These are phyloP conservation scores for Diutina scorzettiae DNA, from an alignment of 1,139 yeast genomes.

Conservation along the genomic window DNA sequence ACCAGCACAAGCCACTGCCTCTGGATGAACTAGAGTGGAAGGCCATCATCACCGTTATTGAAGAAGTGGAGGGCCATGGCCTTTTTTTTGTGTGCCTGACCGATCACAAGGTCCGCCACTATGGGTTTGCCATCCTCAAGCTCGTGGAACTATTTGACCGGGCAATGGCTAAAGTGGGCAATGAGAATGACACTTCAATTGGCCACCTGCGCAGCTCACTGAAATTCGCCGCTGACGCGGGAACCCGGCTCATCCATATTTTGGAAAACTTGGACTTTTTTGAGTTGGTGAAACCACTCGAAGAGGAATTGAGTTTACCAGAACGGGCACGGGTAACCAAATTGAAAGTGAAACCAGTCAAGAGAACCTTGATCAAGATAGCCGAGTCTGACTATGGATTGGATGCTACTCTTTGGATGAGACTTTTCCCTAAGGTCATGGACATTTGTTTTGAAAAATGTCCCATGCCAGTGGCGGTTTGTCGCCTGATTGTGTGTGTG, in stretches of 20 bases:
- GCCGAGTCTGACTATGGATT: conserved; percentile 93
- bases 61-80: conserved; percentile 94
- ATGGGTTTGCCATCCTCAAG: conserved; percentile 63
- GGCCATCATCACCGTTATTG: conserved; percentile 69
- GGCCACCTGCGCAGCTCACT: conserved; percentile 51
- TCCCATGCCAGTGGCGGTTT: conserved; percentile 89
- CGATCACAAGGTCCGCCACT: conserved; percentile 60
- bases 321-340: conserved; percentile 65
- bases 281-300: conserved; percentile 48
- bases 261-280: conserved; percentile 60
- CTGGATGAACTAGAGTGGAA: conserved; percentile 69
- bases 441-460: conserved; percentile 66
- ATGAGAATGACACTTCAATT: conserved; percentile 10
- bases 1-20: conserved; percentile 12
- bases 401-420: conserved; percentile 90
- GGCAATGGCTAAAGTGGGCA: conserved; percentile 49
- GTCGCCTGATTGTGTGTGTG: conserved; percentile 87
- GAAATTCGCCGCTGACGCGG: conserved; percentile 68
- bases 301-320: conserved; percentile 62
- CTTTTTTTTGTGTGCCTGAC: conserved; percentile 84
- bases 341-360: conserved; percentile 35
- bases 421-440: conserved; percentile 69
- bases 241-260: conserved; percentile 67
- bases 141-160: conserved; percentile 78
- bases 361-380: conserved; percentile 53